These are phyloP conservation scores for Gryganskiella cystojenkinii DNA, from an alignment of 192 early-diverging fungal genomes.

Conservation along the genomic window DNA sequence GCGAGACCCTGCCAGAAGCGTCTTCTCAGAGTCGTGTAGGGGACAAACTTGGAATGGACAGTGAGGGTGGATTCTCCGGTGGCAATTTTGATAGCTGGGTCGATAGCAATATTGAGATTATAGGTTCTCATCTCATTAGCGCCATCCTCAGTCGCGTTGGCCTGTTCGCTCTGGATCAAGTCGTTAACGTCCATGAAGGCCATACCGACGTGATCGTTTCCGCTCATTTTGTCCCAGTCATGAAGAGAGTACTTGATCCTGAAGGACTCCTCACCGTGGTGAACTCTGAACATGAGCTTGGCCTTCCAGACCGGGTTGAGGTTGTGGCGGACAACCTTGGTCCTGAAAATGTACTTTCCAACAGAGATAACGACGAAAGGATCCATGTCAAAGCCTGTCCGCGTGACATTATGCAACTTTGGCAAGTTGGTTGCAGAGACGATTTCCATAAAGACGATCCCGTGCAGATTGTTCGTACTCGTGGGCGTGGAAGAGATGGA, in stretches of 20 bases:
- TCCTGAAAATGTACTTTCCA: constrained; percentile 75
- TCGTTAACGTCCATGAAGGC: constrained; percentile 57
- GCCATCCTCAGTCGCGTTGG: constrained; percentile 7
- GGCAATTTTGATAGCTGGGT: constrained; percentile 46
- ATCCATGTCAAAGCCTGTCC: constrained; percentile 82
- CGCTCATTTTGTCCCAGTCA: constrained; percentile 78
- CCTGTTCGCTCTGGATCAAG: constrained; percentile 57
- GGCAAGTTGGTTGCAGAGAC: constrained; percentile 60
- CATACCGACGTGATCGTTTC: constrained; percentile 72
- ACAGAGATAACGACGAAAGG: constrained; percentile 84
- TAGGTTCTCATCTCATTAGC: constrained; percentile 57
- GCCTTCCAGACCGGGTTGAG: constrained; percentile 83
- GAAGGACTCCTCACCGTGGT: constrained; percentile 54
- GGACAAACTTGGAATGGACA: constrained; percentile 72
- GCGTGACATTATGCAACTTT: constrained; percentile 40
- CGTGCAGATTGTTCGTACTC: constrained; percentile 42
- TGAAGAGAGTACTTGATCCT: constrained; percentile 70
- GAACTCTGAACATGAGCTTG: constrained; percentile 70
- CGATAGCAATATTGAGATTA: constrained; percentile 50
- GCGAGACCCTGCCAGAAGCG: constrained; percentile 79
- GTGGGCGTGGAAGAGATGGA: constrained; percentile 13
- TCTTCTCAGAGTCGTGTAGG: constrained; percentile 68
- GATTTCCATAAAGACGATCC: constrained; percentile 63
- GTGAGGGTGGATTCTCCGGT: constrained; percentile 58
- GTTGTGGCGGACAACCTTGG: constrained; percentile 70